Conservation (phyloP, 306 rosid genomes). For the Quercus alba region DNA sequence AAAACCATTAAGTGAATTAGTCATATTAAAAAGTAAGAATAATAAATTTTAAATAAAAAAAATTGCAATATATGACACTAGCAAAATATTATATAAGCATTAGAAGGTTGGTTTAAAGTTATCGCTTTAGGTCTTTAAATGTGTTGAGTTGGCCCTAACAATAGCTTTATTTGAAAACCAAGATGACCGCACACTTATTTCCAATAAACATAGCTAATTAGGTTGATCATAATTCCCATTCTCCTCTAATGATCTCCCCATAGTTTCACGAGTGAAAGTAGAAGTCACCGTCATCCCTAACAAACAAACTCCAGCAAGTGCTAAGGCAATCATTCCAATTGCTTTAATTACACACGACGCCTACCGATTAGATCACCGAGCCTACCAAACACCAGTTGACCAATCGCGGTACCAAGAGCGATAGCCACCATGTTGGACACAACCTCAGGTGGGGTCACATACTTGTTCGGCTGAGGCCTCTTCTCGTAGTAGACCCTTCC, state of each 20-base stretch:
- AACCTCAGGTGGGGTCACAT: constrained; percentile 11
- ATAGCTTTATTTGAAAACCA: too few species aligned
- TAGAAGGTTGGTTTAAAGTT: too few species aligned
- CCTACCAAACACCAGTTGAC: constrained; percentile 56
- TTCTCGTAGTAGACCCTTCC: too few species aligned
- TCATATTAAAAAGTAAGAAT: too few species aligned
- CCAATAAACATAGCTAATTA: too few species aligned
- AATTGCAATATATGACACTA: too few species aligned
- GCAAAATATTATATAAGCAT: too few species aligned
- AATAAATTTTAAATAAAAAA: too few species aligned
- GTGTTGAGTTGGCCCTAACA: too few species aligned
- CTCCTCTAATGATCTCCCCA: constrained; percentile 64
- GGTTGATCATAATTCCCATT: constrained; percentile 35
- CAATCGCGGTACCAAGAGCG: constrained; percentile 52
- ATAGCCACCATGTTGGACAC: constrained; percentile 36
- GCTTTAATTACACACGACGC: constrained; percentile 41
- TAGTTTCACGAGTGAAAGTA: constrained; percentile 59
- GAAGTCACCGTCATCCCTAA: constrained; percentile 55
- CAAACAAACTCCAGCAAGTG: constrained; percentile 56
- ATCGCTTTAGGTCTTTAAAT: too few species aligned
- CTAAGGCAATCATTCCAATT: constrained; percentile 37
- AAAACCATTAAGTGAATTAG: too few species aligned
- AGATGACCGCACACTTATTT: too few species aligned
- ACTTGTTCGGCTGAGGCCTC: neutral
- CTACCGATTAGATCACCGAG: constrained; percentile 64